phyloP scores from a whole-genome alignment of 805 yeast genomes.

The Lipomyces anomalus region DNA sequence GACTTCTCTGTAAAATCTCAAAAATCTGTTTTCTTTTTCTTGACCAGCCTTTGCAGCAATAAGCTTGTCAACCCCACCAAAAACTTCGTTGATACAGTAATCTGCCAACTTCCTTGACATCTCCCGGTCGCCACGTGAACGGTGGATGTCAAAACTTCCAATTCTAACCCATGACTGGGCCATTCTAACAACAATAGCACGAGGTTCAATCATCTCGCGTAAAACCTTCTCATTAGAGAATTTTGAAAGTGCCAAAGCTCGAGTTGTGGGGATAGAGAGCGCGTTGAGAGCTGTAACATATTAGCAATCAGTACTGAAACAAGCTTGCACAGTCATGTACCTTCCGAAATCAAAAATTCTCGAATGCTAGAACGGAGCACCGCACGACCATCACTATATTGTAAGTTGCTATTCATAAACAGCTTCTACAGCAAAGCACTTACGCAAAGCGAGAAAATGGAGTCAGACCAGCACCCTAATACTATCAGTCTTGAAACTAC shows the following conservation, averaged over 20 bases:
- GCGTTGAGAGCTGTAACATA: slow-evolving; percentile 43
- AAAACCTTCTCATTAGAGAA: slow-evolving; percentile 75
- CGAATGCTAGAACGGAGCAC: slow-evolving; percentile 81
- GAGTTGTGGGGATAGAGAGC: slow-evolving; percentile 78
- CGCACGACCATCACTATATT: slow-evolving; percentile 75
- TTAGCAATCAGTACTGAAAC: background rate
- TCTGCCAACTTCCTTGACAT: slow-evolving; percentile 63
- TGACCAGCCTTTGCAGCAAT: slow-evolving; percentile 27
- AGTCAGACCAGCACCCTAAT: slow-evolving; percentile 80
- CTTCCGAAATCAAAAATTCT: slow-evolving; percentile 81
- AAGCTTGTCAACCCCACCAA: slow-evolving; percentile 37
- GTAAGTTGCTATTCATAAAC: background rate
- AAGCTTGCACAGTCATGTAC: slow-evolving; percentile 29
- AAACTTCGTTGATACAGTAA: slow-evolving; percentile 63
- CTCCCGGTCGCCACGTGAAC: slow-evolving; percentile 62
- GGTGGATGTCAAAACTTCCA: slow-evolving; percentile 80
- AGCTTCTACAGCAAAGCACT: background rate
- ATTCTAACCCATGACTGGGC: slow-evolving; percentile 82
- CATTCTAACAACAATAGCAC: slow-evolving; percentile 80
- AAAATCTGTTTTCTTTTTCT: slow-evolving; percentile 48
- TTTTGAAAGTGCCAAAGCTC: slow-evolving; percentile 68
- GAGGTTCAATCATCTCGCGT: slow-evolving; percentile 59
- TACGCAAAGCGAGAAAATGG: slow-evolving; percentile 86
- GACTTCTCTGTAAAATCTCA: slow-evolving; percentile 63
- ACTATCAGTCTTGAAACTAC: background rate